These are phyloP conservation scores for Elsinoe ampelina DNA, from an alignment of 2,329 filamentous ascomycete genomes.

Conservation along the genomic window DNA sequence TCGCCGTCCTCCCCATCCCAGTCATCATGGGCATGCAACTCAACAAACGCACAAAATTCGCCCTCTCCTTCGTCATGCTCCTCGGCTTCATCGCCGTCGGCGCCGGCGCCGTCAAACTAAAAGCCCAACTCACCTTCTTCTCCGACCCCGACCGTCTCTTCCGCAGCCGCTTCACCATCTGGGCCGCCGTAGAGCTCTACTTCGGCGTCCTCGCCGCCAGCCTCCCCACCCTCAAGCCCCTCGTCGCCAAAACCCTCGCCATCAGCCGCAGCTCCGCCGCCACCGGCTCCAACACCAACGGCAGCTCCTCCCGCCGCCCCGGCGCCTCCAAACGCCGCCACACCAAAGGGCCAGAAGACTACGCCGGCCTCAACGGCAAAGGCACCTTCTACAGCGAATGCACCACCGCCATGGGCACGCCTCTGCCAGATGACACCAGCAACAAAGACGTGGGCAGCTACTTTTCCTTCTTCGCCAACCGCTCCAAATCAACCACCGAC, in stretches of 20 bases:
- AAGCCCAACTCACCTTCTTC: slow-evolving; percentile 31
- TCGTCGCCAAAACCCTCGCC: slow-evolving; percentile 30
- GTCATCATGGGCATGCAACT: slow-evolving; percentile 37
- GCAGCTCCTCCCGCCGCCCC: background rate
- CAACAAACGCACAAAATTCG: slow-evolving; percentile 34
- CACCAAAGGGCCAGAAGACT: background rate
- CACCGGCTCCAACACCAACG: slow-evolving; percentile 18
- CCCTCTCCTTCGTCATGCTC: slow-evolving; percentile 29
- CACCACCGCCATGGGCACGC: slow-evolving; percentile 10
- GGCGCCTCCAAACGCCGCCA: background rate
- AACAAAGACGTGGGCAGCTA: slow-evolving; percentile 3
- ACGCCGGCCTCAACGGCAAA: background rate
- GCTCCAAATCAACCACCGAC: background rate
- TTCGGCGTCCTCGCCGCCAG: slow-evolving; percentile 37
- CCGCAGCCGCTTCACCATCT: slow-evolving; percentile 34
- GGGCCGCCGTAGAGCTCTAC: slow-evolving; percentile 38
- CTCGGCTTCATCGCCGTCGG: slow-evolving; percentile 35
- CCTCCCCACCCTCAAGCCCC: slow-evolving; percentile 35
- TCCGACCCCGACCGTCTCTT: slow-evolving; percentile 29
- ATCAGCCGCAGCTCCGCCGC: slow-evolving; percentile 23
- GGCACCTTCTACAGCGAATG: slow-evolving; percentile 12
- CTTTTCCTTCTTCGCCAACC: slow-evolving; percentile 8
- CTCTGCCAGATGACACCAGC: background rate
- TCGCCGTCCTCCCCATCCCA: slow-evolving; percentile 35
- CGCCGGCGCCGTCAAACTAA: slow-evolving; percentile 36